These are phyloP conservation scores for Phytophthora meadii DNA, from an alignment of 352 stramenopile genomes.

Conservation along the genomic window DNA sequence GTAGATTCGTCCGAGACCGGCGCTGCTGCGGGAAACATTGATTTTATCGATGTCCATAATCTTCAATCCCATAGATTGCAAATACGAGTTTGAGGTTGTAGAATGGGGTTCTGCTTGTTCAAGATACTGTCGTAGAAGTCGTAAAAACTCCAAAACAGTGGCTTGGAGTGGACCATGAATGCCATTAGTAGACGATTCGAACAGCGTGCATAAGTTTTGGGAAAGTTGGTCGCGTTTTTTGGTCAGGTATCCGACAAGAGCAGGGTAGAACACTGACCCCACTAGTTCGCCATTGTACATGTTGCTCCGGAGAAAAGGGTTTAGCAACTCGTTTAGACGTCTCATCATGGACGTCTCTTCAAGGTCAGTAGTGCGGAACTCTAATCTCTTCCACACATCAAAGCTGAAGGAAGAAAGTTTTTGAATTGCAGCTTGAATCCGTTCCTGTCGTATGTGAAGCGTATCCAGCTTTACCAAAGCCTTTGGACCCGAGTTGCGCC, in stretches of 20 bases:
- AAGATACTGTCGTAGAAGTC: conserved; percentile 11
- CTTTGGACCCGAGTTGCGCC: conserved; percentile 21
- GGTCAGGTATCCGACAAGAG: conserved; percentile 18
- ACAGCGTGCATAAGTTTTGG: conserved; percentile 17
- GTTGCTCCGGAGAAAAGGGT: conserved; percentile 12
- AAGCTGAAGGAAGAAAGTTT: conserved; percentile 32
- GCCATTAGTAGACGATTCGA: neutral
- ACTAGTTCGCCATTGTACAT: conserved; percentile 14
- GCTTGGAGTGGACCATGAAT: neutral
- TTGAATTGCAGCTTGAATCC: conserved; percentile 23
- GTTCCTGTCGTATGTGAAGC: conserved; percentile 11
- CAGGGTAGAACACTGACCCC: conserved; percentile 23
- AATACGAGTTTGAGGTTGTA: conserved; percentile 1
- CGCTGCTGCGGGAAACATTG: conserved; percentile 19
- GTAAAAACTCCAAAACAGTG: conserved; percentile 9
- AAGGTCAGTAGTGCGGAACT: conserved; percentile 25
- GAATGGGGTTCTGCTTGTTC: conserved; percentile 9
- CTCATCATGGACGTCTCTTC: conserved; percentile 24
- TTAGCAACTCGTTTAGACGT: conserved; percentile 21
- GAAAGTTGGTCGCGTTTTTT: conserved; percentile 18
- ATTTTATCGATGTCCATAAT: conserved; percentile 36
- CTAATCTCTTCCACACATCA: conserved; percentile 33
- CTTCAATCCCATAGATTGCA: conserved; percentile 17
- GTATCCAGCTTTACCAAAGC: conserved; percentile 19
- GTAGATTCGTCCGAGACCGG: conserved; percentile 27